A percentile compares a stretch with the other conserved stretches of the same genome.
phyloP scores from a whole-genome alignment of 1,284 basidiomycete species.

The Cryptococcus maquisensis region DNA sequence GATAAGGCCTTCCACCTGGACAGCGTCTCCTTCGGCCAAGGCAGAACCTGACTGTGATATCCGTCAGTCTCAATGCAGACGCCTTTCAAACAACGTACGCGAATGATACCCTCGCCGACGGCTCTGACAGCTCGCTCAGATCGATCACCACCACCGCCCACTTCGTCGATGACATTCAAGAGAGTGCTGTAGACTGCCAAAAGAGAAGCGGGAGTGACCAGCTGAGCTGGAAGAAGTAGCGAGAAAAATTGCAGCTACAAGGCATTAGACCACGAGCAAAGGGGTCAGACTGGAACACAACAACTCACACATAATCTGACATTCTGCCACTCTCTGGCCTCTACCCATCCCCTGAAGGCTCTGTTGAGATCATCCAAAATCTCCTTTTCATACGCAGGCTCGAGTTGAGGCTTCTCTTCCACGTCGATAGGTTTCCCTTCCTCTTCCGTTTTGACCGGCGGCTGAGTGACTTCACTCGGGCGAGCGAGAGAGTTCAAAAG shows the following conservation, averaged over 20 bases:
- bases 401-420: slow-evolving; percentile 7
- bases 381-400: slow-evolving; percentile 60
- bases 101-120: slow-evolving; percentile 80
- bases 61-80: slow-evolving; percentile 11
- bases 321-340: slow-evolving; percentile 82
- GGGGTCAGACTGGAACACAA: neutral
- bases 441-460: slow-evolving; percentile 21
- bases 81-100: slow-evolving; percentile 53
- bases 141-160: slow-evolving; percentile 78
- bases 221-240: slow-evolving; percentile 67
- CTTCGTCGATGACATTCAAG: slow-evolving; percentile 78
- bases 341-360: slow-evolving; percentile 76
- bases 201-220: slow-evolving; percentile 72
- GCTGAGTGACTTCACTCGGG: slow-evolving; percentile 27
- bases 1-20: slow-evolving; percentile 35
- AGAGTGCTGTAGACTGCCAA: slow-evolving; percentile 73
- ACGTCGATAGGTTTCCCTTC: slow-evolving; percentile 21
- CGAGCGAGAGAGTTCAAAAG: slow-evolving; percentile 67
- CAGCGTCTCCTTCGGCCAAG: slow-evolving; percentile 29
- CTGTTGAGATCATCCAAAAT: slow-evolving; percentile 85
- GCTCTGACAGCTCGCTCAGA: slow-evolving; percentile 79
- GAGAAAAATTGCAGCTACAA: slow-evolving; percentile 83
- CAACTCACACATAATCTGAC: slow-evolving; percentile 72
- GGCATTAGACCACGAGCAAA: neutral
- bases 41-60: slow-evolving; percentile 50